Evolutionary conservation across 2,329 filamentous ascomycete genomes (phyloP), one percentile per base, ranked within the genome.

Genomic region (Colletotrichum sp.): DNA sequence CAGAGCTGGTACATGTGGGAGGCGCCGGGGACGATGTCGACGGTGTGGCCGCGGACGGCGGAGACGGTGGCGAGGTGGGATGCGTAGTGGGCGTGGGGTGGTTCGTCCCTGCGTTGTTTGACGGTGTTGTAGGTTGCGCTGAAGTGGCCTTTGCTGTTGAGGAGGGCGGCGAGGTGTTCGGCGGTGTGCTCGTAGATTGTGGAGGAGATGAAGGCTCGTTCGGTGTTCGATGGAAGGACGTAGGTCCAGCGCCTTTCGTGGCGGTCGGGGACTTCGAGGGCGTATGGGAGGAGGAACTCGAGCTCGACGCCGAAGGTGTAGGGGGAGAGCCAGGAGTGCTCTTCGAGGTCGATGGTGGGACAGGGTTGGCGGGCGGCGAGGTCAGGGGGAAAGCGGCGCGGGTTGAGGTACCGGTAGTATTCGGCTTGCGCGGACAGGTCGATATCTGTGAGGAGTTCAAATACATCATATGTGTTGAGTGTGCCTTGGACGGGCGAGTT

Each of bases 251-350:
- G 76, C 4, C 2, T 13, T n/a, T 75, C 72, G 18, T 6, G 49
- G 64, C 18, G 69, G 60, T 10, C 30, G 30, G 18, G 12, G n/a
- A 18, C 21, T 26, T 24, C 21, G 16, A 60, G 44, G 5, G 12
- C 16, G 24, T 71, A 75, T 3, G 75, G 68, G 5, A 71, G 13
- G 21, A 77, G 28, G 21, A 75, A 75, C 21, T 77, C 75, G 13
- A 75, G 21, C n/a, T 77, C 75, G 26, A 75, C 15, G 28, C 75
- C 75, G n/a, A 75, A 77, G 10, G 75, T 71, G 32, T 72, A 75
- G 0, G 69, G 75, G 8, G 68, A 36, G 3, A 71, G 18, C 21
- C 36, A 28, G 16, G 36, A 24, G 3, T 55, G 62, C 21, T 69
- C 44, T 3, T 28, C 44, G 21, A 77, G 44, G 15, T 77, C 49